Base-by-base conservation (phyloP, 371 early-diverging fungal genomes). In the Encephalitozoon romaleae region DNA sequence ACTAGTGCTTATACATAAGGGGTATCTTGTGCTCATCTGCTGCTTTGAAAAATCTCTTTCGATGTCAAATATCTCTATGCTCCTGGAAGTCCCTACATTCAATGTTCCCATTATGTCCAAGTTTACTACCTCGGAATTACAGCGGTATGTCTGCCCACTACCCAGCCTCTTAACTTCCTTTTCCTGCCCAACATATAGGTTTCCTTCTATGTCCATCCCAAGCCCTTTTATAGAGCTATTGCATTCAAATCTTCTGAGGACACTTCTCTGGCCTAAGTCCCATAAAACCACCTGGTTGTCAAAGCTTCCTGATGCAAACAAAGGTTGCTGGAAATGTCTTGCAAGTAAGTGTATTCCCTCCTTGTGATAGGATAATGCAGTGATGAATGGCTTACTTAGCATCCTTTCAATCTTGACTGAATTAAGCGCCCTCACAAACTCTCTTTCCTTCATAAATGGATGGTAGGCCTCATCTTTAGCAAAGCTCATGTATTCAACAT, bases 371-470 rank as follows among this genome's bases (percentile, higher is more conserved):
- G 86, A 84, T 18, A 97, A 83, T 1, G 93, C 89, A 1, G 87
- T 91, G 12, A 98, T 83, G 83, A 99, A 97, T 9, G 99, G 99
- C 83, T 97, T 96, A 69, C 97, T 92, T 83, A 97, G 92, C 88
- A 99, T 84, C 32, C 95, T 87, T 70, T 96, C 96, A 34, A 97
- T 83, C 83, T 99, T 99, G 42, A 89, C 89, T 4, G 94, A 89
- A 79, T 94, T 95, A 21, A 99, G 86, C 21, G 99, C 97, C 26
- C 97, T 87, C 23, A 91, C 90, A 87, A 95, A 95, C 86, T 99
- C 99, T 83, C 95, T 88, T 30, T 94, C 94, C 79, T 90, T 88
- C 84, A 94, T 92, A 66, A 95, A 94, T 1, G 95, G 95, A 84
- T 96, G 95, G 47, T 92, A 87, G 21, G 82, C 82, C 1, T 94